Conservation (phyloP, 345 rosid species). For the Corchorus olitorius region DNA sequence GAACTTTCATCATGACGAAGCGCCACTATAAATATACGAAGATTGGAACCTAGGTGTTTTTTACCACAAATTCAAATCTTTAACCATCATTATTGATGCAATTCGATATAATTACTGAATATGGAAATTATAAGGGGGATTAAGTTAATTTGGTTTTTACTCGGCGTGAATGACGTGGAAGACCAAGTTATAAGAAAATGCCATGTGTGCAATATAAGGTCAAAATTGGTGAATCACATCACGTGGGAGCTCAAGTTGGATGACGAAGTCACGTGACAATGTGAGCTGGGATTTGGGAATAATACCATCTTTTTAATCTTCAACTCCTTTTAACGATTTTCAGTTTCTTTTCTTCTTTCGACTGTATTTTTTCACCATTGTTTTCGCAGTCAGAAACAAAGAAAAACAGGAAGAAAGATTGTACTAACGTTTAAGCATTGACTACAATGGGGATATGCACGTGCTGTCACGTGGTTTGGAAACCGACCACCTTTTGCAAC, state of each 20-base stretch:
- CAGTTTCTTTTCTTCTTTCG: too few relatives aligned
- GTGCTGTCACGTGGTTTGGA: slow-evolving; percentile 42
- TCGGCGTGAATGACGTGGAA: not conserved
- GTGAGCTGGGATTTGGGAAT: slow-evolving; percentile 3
- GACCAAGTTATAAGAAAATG: not conserved
- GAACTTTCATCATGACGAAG: too few relatives aligned
- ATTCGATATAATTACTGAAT: too few relatives aligned
- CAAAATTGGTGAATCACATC: slow-evolving; percentile 5
- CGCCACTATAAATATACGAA: too few relatives aligned
- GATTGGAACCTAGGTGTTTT: too few relatives aligned
- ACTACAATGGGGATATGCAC: not conserved
- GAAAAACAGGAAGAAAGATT: not conserved
- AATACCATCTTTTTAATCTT: not conserved
- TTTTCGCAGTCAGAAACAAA: not conserved
- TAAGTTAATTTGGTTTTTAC: not conserved
- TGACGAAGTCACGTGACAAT: slow-evolving; percentile 23
- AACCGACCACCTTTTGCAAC: slow-evolving; percentile 18
- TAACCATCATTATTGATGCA: too few relatives aligned
- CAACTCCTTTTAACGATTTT: not conserved
- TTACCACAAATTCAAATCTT: too few relatives aligned
- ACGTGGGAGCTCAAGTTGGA: slow-evolving; percentile 12
- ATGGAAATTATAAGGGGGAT: too few relatives aligned
- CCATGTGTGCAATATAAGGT: too few relatives aligned
- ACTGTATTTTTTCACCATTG: not conserved
- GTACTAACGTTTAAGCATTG: not conserved